Evolutionary conservation across 176 grass and related monocot species (phyloP).

Genomic region (Typha latifolia): DNA sequence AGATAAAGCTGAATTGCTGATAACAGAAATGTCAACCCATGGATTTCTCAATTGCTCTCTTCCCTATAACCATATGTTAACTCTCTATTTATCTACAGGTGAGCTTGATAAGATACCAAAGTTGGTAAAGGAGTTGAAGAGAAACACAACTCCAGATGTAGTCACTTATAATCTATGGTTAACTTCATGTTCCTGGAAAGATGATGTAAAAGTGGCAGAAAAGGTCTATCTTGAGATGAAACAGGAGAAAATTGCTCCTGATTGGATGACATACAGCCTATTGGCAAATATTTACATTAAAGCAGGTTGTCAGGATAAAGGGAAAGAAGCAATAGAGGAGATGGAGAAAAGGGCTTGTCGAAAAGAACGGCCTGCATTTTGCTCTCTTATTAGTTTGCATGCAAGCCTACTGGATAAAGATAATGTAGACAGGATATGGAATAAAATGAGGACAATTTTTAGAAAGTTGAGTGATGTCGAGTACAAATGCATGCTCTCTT

Average conservation of each 20-base stretch:
- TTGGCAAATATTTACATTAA: slow-evolving; percentile 66
- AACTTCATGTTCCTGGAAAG: slow-evolving; percentile 57
- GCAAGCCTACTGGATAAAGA: slow-evolving; percentile 48
- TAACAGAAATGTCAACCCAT: slow-evolving; percentile 44
- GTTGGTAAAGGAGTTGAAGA: slow-evolving; percentile 51
- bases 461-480: slow-evolving; percentile 55
- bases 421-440: slow-evolving; percentile 63
- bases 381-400: slow-evolving; percentile 62
- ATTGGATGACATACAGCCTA: slow-evolving; percentile 79
- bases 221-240: slow-evolving; percentile 49
- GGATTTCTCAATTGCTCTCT: slow-evolving; percentile 52
- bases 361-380: slow-evolving; percentile 45
- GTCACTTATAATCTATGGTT: slow-evolving; percentile 76
- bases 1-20: slow-evolving; percentile 66
- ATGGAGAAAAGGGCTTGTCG: slow-evolving; percentile 64
- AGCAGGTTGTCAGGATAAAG: slow-evolving; percentile 35
- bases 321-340: slow-evolving; percentile 36
- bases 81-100: slow-evolving; percentile 48
- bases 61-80: slow-evolving; percentile 89
- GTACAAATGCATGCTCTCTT: slow-evolving; percentile 75
- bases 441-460: slow-evolving; percentile 45
- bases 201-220: slow-evolving; percentile 35
- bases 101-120: slow-evolving; percentile 46
- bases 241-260: slow-evolving; percentile 32
- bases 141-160: slow-evolving; percentile 42